Evolutionary conservation across 2,329 filamentous ascomycete species (phyloP).

Genomic region (Beauveria bassiana): DNA sequence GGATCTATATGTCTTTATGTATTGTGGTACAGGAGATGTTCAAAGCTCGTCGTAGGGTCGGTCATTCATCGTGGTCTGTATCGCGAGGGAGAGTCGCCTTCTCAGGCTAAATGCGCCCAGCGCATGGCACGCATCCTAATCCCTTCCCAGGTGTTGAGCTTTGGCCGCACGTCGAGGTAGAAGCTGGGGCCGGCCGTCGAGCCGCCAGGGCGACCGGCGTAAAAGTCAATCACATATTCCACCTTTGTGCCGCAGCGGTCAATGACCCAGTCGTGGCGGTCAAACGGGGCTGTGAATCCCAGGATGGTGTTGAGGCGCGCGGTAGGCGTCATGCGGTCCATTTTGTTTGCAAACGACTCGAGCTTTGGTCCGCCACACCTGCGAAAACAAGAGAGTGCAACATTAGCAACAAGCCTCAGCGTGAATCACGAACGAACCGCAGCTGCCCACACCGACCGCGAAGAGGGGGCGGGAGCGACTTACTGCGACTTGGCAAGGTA

Average conservation of each 20-base stretch:
- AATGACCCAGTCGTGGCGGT: conserved; percentile 95
- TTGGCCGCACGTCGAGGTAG: conserved; percentile 60
- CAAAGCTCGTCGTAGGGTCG: background rate
- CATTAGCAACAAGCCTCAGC: background rate
- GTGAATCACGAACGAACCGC: no score
- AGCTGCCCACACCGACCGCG: background rate
- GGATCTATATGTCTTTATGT: background rate
- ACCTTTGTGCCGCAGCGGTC: conserved; percentile 79
- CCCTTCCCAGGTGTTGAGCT: conserved; percentile 61
- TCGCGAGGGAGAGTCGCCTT: background rate
- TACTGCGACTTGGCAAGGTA: conserved; percentile 51
- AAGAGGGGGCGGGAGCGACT: conserved; percentile 15
- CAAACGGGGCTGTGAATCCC: conserved; percentile 89
- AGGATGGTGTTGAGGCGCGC: conserved; percentile 75
- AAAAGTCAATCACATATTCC: conserved; percentile 98
- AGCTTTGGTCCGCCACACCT: conserved; percentile 69
- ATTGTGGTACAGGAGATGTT: conserved; percentile 9
- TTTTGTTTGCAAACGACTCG: conserved; percentile 73
- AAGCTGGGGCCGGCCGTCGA: conserved; percentile 43
- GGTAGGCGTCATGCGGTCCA: conserved; percentile 64
- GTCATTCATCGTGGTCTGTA: background rate
- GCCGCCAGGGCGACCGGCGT: conserved; percentile 56
- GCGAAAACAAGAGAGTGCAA: background rate
- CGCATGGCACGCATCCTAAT: conserved; percentile 56
- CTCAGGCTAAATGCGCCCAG: conserved; percentile 41